A percentile compares a stretch with the other conserved stretches of the same genome.
phyloP scores from a whole-genome alignment of 495 filamentous ascomycete species.

The Parathielavia hyrcaniae region DNA sequence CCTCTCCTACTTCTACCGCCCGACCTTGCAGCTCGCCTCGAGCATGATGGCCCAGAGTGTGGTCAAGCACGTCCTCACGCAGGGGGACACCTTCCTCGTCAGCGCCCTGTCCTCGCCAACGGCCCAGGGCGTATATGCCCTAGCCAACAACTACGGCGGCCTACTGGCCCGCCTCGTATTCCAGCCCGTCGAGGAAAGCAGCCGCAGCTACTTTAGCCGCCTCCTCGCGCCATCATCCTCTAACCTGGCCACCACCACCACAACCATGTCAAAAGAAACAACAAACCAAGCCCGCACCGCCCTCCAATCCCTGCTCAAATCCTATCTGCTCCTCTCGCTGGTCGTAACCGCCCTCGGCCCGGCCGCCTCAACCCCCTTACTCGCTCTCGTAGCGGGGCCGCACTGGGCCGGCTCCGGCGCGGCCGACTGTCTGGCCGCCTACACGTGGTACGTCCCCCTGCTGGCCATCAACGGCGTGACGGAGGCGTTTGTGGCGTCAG shows the following conservation, averaged over 20 bases:
- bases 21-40: constrained; percentile 59
- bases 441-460: constrained; percentile 89
- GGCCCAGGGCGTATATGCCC: constrained; percentile 87
- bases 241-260: not conserved
- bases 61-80: constrained; percentile 87
- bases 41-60: constrained; percentile 80
- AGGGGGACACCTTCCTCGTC: constrained; percentile 87
- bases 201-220: constrained; percentile 76
- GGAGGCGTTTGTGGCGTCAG: constrained; percentile 86
- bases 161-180: constrained; percentile 85
- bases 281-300: constrained; percentile 40
- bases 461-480: constrained; percentile 86
- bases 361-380: constrained; percentile 59
- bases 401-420: constrained; percentile 63
- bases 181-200: constrained; percentile 90
- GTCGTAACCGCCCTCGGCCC: constrained; percentile 63
- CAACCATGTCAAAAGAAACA: constrained; percentile 8
- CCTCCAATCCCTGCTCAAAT: constrained; percentile 49
- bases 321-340: constrained; percentile 65
- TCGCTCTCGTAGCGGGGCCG: constrained; percentile 65
- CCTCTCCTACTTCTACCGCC: constrained; percentile 58
- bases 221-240: constrained; percentile 40
- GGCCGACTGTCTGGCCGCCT: constrained; percentile 60
- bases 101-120: constrained; percentile 63
- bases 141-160: constrained; percentile 91